phyloP scores from a whole-genome alignment of 345 rosid species.

The Erucastrum elatum region DNA sequence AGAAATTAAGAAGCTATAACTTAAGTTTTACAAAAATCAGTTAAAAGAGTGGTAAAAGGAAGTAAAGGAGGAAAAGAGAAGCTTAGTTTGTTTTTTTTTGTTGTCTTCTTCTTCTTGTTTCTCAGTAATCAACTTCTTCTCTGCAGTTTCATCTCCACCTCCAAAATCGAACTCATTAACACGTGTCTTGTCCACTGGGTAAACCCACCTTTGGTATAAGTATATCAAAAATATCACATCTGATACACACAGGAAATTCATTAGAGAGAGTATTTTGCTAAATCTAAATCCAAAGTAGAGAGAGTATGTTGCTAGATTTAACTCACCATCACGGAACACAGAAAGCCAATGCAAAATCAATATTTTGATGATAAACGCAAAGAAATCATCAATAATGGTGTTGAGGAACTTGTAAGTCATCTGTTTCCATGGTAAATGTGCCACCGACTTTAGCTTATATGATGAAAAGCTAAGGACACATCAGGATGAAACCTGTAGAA shows the following conservation, averaged over 20 bases:
- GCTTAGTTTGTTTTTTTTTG: conserved; percentile 58
- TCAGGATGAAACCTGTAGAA: conserved; percentile 85
- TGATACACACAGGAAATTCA: conserved; percentile 39
- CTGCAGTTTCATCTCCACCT: conserved; percentile 59
- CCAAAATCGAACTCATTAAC: conserved; percentile 92
- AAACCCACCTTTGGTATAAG: conserved; percentile 86
- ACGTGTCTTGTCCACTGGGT: conserved; percentile 91
- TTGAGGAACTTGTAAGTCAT: conserved; percentile 99
- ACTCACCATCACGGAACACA: conserved; percentile 92
- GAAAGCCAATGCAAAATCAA: conserved; percentile 88
- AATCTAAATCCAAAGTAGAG: neutral
- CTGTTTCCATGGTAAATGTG: conserved; percentile 98
- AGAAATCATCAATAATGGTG: conserved; percentile 95
- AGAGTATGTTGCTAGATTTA: neutral
- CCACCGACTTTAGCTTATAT: conserved; percentile 94
- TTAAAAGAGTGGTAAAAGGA: neutral
- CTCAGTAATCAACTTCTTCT: conserved; percentile 39
- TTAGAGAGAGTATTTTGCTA: neutral
- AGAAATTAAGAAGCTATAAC: conserved; percentile 10
- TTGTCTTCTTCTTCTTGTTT: conserved; percentile 49
- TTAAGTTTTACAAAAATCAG: neutral
- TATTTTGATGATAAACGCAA: conserved; percentile 98
- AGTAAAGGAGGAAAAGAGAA: no score
- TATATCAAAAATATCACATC: conserved; percentile 88
- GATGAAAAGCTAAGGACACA: conserved; percentile 97